These are phyloP conservation scores for Pisolithus tinctorius DNA, from an alignment of 768 basidiomycete species.

Conservation along the genomic window DNA sequence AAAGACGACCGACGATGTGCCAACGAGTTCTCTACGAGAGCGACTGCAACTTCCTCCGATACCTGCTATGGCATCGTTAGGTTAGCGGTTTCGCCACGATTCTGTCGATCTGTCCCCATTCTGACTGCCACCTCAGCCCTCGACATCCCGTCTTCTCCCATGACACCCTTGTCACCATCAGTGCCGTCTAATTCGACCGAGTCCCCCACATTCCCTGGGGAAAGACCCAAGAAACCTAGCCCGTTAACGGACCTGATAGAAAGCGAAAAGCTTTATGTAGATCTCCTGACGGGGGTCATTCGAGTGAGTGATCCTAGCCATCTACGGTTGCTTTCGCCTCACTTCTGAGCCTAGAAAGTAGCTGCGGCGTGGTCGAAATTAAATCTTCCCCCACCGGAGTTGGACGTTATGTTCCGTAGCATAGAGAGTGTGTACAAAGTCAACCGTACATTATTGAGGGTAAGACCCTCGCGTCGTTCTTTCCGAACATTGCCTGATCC, in stretches of 20 bases:
- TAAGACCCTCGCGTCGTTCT: conserved; percentile 22
- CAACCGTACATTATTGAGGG: conserved; percentile 73
- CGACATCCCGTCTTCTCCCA: conserved; percentile 17
- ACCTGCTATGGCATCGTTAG: conserved; percentile 16
- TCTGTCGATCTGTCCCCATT: conserved; percentile 3
- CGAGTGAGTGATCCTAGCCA: conserved; percentile 50
- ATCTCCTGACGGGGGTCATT: conserved; percentile 83
- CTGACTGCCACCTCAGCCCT: conserved; percentile 17
- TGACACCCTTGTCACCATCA: conserved; percentile 22
- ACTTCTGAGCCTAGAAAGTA: conserved; percentile 61
- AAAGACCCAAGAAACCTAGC: conserved; percentile 61
- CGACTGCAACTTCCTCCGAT: conserved; percentile 7
- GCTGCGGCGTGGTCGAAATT: conserved; percentile 96
- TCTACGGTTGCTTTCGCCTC: conserved; percentile 4
- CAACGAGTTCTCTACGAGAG: conserved; percentile 3
- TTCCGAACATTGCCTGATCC: conserved; percentile 7
- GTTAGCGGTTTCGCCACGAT: conserved; percentile 9
- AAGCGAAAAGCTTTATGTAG: conserved; percentile 89
- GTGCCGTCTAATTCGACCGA: conserved; percentile 2
- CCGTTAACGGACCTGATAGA: conserved; percentile 90
- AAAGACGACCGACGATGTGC: conserved; percentile 10
- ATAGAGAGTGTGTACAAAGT: conserved; percentile 91
- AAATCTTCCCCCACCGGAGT: conserved; percentile 86
- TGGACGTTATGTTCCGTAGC: conserved; percentile 92
- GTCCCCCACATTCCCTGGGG: conserved; percentile 27